Percentiles rank a stretch among this genome's conserved stretches.
Conservation (phyloP, 306 rosid species). For the Alnus rubra region DNA sequence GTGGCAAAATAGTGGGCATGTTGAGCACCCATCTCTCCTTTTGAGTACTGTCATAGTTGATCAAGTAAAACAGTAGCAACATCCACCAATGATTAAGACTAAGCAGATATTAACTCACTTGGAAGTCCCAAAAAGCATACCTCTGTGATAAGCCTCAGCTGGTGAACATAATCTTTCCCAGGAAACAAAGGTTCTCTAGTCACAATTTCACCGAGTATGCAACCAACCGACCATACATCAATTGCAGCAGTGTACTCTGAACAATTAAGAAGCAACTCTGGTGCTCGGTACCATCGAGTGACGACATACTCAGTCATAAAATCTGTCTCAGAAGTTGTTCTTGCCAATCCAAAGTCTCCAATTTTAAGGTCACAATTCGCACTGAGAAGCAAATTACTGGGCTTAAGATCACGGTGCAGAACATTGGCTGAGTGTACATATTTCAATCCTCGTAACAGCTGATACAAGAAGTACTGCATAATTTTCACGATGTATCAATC, state of each 20-base stretch:
- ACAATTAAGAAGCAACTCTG: slow-evolving; percentile 92
- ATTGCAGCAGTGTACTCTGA: slow-evolving; percentile 96
- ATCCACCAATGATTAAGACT: slow-evolving; percentile 42
- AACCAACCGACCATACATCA: slow-evolving; percentile 98
- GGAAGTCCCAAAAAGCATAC: slow-evolving; percentile 44
- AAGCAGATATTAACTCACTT: slow-evolving; percentile 40
- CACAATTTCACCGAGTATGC: slow-evolving; percentile 90
- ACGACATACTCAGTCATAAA: slow-evolving; percentile 99
- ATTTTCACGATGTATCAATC: slow-evolving; percentile 18
- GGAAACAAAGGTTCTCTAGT: slow-evolving; percentile 95
- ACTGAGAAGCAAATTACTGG: slow-evolving; percentile 89
- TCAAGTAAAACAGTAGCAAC: background rate
- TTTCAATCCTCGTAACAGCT: slow-evolving; percentile 88
- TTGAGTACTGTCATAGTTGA: background rate
- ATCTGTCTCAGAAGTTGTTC: slow-evolving; percentile 89
- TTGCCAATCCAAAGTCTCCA: slow-evolving; percentile 92
- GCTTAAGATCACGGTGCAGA: slow-evolving; percentile 99
- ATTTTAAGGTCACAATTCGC: slow-evolving; percentile 88
- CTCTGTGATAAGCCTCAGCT: slow-evolving; percentile 90
- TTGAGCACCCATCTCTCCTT: background rate
- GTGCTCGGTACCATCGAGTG: slow-evolving; percentile 99
- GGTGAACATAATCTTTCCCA: slow-evolving; percentile 98
- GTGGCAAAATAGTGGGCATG: background rate
- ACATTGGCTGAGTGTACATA: slow-evolving; percentile 91
- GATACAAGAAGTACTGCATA: slow-evolving; percentile 92